Conservation (phyloP, 306 rosid species). For the Lupinus albus region DNA sequence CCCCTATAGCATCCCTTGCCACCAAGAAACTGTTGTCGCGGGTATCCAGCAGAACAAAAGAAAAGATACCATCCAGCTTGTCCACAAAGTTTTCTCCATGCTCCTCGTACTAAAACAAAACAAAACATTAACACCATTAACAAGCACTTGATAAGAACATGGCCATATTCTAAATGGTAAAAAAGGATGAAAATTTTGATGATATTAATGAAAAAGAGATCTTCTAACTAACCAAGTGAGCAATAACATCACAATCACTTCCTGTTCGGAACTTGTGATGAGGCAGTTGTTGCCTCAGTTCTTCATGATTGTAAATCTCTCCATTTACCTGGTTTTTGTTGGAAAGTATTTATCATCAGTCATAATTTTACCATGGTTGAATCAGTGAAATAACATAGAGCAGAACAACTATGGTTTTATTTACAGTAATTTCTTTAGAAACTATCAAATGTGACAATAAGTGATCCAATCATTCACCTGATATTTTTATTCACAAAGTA, state of each 20-base stretch:
- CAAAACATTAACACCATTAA: neutral
- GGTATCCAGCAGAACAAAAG: slow-evolving; percentile 76
- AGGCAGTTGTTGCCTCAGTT: slow-evolving; percentile 60
- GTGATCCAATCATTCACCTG: no score
- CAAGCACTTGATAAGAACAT: neutral
- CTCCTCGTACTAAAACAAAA: slow-evolving; percentile 65
- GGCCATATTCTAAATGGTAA: neutral
- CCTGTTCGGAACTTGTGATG: slow-evolving; percentile 77
- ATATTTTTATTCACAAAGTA: no score
- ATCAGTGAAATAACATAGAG: neutral
- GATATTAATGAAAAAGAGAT: no score
- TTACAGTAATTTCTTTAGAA: no score
- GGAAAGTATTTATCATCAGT: slow-evolving; percentile 21
- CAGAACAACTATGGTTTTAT: no score
- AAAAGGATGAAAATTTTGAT: neutral
- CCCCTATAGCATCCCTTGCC: slow-evolving; percentile 87
- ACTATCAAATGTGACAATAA: no score
- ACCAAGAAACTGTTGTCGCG: slow-evolving; percentile 84
- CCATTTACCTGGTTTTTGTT: slow-evolving; percentile 68
- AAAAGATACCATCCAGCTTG: slow-evolving; percentile 83
- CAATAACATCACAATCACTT: slow-evolving; percentile 87
- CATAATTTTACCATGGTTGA: neutral
- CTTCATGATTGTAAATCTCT: slow-evolving; percentile 86
- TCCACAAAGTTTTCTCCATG: slow-evolving; percentile 70
- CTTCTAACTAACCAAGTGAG: slow-evolving; percentile 62